A percentile compares a stretch with the other conserved stretches of the same genome.
phyloP scores from a whole-genome alignment of 1,284 basidiomycete genomes.

The Pseudozyma sp. region DNA sequence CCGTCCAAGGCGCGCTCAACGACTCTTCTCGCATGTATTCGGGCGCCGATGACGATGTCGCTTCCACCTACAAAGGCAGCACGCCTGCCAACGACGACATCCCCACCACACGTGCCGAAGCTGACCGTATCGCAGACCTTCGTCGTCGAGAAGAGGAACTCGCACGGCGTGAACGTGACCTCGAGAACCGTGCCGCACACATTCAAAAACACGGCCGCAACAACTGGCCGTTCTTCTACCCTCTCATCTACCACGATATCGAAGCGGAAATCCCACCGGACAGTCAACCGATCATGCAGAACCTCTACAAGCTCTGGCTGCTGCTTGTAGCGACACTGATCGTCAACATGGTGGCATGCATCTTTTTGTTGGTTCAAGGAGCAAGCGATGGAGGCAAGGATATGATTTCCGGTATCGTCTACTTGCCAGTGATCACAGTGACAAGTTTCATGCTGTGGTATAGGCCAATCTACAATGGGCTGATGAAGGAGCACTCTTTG shows the following conservation, averaged over 20 bases:
- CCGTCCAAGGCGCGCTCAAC: conserved; percentile 63
- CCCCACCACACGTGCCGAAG: conserved; percentile 58
- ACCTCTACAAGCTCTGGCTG: conserved; percentile 74
- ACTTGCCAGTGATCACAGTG: conserved; percentile 82
- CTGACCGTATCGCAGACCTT: conserved; percentile 75
- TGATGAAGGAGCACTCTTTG: conserved; percentile 81
- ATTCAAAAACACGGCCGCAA: conserved; percentile 83
- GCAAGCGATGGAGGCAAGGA: conserved; percentile 82
- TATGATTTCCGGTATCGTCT: conserved; percentile 78
- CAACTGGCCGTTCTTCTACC: conserved; percentile 92
- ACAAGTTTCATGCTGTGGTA: conserved; percentile 88
- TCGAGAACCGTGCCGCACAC: conserved; percentile 74
- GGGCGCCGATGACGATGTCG: conserved; percentile 46
- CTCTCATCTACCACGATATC: conserved; percentile 93
- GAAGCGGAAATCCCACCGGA: conserved; percentile 86
- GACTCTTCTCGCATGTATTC: conserved; percentile 53
- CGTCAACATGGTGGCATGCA: conserved; percentile 90
- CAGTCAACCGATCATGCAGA: conserved; percentile 81
- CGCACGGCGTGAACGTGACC: conserved; percentile 80
- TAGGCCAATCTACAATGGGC: conserved; percentile 92
- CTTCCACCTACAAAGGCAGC: conserved; percentile 41
- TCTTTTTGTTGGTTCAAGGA: conserved; percentile 84
- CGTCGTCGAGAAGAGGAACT: conserved; percentile 81
- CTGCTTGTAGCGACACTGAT: conserved; percentile 77
- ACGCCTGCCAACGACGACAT: conserved; percentile 36